phyloP scores from a whole-genome alignment of 768 basidiomycete genomes.

The Glaciozyma martinii region DNA sequence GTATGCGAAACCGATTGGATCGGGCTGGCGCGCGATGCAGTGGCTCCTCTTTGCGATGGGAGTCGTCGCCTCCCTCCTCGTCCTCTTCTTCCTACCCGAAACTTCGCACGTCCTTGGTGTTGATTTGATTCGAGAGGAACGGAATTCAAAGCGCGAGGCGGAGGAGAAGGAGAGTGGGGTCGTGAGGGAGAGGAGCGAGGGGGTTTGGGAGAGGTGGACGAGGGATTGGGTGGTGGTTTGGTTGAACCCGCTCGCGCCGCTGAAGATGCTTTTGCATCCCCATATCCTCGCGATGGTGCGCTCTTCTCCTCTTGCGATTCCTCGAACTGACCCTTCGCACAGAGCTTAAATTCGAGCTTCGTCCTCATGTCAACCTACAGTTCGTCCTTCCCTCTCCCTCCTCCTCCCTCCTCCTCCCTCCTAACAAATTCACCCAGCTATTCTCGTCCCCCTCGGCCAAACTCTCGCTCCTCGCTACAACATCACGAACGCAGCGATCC shows the following conservation, averaged over 20 bases:
- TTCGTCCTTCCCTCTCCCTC: background rate
- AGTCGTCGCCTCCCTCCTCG: slow-evolving; percentile 9
- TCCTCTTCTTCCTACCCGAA: slow-evolving; percentile 25
- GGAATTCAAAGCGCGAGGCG: background rate
- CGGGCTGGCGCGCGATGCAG: slow-evolving; percentile 33
- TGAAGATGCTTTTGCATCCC: slow-evolving; percentile 10
- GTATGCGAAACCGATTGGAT: slow-evolving; percentile 12
- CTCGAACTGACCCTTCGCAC: background rate
- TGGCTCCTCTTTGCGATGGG: slow-evolving; percentile 28
- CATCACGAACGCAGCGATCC: slow-evolving; percentile 38
- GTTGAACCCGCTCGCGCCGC: slow-evolving; percentile 13
- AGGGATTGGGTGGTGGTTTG: background rate
- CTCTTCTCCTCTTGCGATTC: no score
- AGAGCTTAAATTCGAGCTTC: slow-evolving; percentile 8
- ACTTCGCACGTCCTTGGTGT: slow-evolving; percentile 17
- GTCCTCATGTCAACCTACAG: slow-evolving; percentile 8
- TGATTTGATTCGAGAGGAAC: slow-evolving; percentile 4
- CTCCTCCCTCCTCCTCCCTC: background rate
- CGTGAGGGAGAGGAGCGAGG: background rate
- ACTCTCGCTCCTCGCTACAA: slow-evolving; percentile 35
- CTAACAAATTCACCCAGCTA: background rate
- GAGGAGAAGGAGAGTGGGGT: background rate
- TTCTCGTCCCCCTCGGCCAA: slow-evolving; percentile 20
- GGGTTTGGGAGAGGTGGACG: background rate
- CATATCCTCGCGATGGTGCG: slow-evolving; percentile 17